Percentiles rank a stretch among this genome's conserved stretches.
These are phyloP conservation scores for Endocladia muricata DNA, from an alignment of 31 red algal genomes.

Conservation along the genomic window DNA sequence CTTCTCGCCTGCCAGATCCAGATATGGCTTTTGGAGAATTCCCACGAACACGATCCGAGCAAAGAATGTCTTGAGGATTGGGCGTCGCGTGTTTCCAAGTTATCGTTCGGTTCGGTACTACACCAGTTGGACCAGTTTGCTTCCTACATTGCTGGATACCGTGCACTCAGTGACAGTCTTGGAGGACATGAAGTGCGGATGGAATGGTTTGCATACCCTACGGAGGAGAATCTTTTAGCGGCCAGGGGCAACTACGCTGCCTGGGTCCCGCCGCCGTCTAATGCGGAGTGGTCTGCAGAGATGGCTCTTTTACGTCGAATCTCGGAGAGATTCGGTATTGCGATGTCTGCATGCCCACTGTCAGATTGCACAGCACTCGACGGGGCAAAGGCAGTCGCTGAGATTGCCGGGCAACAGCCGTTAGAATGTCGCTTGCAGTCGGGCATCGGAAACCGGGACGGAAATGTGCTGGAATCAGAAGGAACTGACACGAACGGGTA, in stretches of 20 bases:
- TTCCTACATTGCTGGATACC: conserved; percentile 26
- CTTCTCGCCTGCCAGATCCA: conserved; percentile 40
- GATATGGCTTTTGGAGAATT: conserved; percentile 54
- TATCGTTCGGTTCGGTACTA: conserved; percentile 14
- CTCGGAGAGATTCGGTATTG: conserved; percentile 16
- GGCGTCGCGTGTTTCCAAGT: conserved; percentile 13
- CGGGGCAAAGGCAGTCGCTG: neutral
- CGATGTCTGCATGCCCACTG: neutral
- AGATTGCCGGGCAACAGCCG: neutral
- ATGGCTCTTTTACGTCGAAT: conserved; percentile 31
- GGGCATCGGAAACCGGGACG: too few species aligned
- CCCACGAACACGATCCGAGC: conserved; percentile 36
- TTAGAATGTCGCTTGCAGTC: too few species aligned
- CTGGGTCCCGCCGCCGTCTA: conserved; percentile 56
- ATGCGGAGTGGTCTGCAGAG: conserved; percentile 48
- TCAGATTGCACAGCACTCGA: neutral
- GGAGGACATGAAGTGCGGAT: conserved; percentile 21
- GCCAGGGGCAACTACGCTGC: conserved; percentile 50
- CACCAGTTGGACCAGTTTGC: conserved; percentile 11
- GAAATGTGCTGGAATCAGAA: too few species aligned
- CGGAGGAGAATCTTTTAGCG: neutral
- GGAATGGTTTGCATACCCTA: conserved; percentile 42
- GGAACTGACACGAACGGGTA: too few species aligned
- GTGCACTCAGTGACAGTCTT: conserved; percentile 20
- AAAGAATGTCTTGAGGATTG: conserved; percentile 1